Evolutionary conservation across 768 basidiomycete species (phyloP), one percentile per base, ranked within the genome.

Genomic region (Rhizopogon vinicolor): DNA sequence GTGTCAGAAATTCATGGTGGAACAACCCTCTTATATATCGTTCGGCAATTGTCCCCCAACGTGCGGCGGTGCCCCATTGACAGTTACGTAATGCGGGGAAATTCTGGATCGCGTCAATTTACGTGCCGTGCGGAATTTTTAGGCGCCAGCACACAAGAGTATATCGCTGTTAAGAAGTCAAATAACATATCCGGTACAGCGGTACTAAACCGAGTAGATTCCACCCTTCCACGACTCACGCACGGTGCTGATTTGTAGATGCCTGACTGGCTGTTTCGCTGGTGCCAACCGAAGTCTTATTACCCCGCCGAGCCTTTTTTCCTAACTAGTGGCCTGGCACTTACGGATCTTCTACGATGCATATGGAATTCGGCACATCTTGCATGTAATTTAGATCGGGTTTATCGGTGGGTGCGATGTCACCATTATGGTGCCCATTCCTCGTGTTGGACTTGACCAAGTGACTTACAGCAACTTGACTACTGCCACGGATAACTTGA

Each of bases 81-180:
- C 48, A 49, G 16, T 49, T 49, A 49, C 22, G 48, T 49, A 49
- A 49, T 49, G 48, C 48, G 48, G 48, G 48, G 48, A 22, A 33
- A 48, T 19, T 19, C 33, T 37, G 19, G 41, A 42, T 33, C 31
- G 31, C 7, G 31, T 33, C 31, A 19, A 16, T 37, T 49, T 35
- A 48, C 13, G 46, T 48, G 14, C 7, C 1, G 16, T 7, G 12
- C 46, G 46, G 46, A 1, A 16, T 4, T 31, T 22, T 35, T 48
- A 35, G 13, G 12, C 33, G 46, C 48, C 35, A 49, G 46, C 46
- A 48, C 35, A 33, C 29, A n/a, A n/a, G 14, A 42, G 13, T 14
- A n/a, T 12, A 37, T 37, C 35, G 35, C 7, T n/a, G 16, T 41
- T 41, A 8, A 7, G 7, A 19, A 19, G 41, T 42, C 22, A 25